phyloP scores from a whole-genome alignment of 768 basidiomycete species.

The Lyophyllum semitale region DNA sequence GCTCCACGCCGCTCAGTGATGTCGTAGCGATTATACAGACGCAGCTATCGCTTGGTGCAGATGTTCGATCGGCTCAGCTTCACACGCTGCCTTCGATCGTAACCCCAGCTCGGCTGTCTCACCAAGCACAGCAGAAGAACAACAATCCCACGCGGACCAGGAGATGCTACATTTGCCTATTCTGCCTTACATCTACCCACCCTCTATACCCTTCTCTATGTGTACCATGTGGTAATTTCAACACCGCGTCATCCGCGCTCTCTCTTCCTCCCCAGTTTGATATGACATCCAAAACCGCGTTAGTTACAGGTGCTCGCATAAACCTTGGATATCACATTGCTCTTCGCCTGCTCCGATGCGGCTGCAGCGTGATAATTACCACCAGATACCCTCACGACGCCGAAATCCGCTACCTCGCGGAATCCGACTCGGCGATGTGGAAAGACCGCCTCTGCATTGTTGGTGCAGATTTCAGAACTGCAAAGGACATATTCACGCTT shows the following conservation, averaged over 20 bases:
- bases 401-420: conserved; percentile 26
- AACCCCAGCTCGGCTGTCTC: neutral
- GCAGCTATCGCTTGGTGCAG: conserved; percentile 18
- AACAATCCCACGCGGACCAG: conserved; percentile 1
- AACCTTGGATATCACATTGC: conserved; percentile 34
- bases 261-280: conserved; percentile 27
- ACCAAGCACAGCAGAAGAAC: neutral
- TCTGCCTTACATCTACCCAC: conserved; percentile 19
- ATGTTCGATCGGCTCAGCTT: conserved; percentile 10
- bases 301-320: conserved; percentile 36
- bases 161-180: conserved; percentile 29
- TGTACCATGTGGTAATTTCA: conserved; percentile 31
- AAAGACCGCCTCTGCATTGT: conserved; percentile 27
- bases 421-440: conserved; percentile 28
- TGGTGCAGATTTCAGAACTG: conserved; percentile 34
- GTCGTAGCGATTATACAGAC: conserved; percentile 20
- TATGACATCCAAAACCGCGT: conserved; percentile 25
- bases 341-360: conserved; percentile 32
- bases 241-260: conserved; percentile 25
- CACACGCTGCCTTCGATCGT: neutral
- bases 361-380: conserved; percentile 29
- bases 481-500: conserved; percentile 34
- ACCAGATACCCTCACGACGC: conserved; percentile 35
- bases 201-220: conserved; percentile 25
- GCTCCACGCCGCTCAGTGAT: conserved; percentile 17